These are phyloP conservation scores for Antrodiella citrinella DNA, from an alignment of 768 basidiomycete genomes.

Conservation along the genomic window DNA sequence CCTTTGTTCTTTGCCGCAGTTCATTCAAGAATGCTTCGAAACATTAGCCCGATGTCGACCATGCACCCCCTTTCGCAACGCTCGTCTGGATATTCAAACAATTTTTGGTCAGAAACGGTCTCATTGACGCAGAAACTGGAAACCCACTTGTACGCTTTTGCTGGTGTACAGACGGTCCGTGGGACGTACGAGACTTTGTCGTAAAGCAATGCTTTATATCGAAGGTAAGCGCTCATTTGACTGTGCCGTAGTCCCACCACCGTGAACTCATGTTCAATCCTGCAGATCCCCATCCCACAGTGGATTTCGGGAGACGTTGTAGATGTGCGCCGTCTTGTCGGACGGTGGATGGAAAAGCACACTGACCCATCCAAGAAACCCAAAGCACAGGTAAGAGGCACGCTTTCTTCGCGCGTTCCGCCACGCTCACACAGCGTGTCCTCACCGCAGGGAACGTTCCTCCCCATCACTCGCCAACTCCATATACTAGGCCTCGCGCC, in stretches of 20 bases:
- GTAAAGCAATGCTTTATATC: conserved; percentile 89
- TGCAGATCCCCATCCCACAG: conserved; percentile 54
- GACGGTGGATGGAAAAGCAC: conserved; percentile 28
- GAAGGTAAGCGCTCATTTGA: conserved; percentile 36
- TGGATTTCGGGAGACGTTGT: conserved; percentile 72
- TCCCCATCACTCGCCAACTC: conserved; percentile 74
- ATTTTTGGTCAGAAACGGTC: conserved; percentile 64
- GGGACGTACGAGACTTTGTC: conserved; percentile 76
- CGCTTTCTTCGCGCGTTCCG: conserved; percentile 1
- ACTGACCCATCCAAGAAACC: conserved; percentile 4
- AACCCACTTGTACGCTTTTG: conserved; percentile 55
- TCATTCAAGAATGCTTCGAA: not conserved
- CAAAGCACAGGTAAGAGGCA: conserved; percentile 3
- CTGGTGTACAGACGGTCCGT: conserved; percentile 83
- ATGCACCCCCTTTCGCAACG: conserved; percentile 65
- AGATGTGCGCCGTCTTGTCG: conserved; percentile 61
- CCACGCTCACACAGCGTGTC: not conserved
- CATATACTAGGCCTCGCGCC: conserved; percentile 57
- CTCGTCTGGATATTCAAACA: conserved; percentile 54
- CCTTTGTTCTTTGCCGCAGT: not conserved
- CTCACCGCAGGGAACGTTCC: conserved; percentile 23
- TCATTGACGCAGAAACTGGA: conserved; percentile 55
- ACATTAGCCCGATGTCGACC: conserved; percentile 79
- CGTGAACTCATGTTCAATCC: conserved; percentile 5
- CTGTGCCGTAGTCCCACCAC: conserved; percentile 3